These are phyloP conservation scores for Cyberlindnera mississippiensis DNA, from an alignment of 805 yeast genomes.

Conservation along the genomic window DNA sequence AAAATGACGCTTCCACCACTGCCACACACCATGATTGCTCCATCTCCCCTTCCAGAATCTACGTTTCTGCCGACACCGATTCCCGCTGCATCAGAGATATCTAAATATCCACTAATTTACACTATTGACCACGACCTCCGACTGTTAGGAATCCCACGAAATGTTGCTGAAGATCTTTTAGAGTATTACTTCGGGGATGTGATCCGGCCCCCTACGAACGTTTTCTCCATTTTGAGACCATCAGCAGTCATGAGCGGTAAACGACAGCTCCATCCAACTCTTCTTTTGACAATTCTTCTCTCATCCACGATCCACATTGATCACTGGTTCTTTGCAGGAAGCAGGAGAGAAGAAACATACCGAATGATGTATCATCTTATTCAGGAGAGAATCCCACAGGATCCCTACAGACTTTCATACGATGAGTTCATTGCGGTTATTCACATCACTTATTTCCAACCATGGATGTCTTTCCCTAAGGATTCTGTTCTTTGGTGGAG, in stretches of 20 bases:
- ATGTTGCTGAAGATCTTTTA: conserved; percentile 24
- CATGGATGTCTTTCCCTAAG: conserved; percentile 25
- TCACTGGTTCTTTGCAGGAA: conserved; percentile 23
- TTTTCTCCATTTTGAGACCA: conserved; percentile 22
- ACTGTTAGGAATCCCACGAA: conserved; percentile 16
- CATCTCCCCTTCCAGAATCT: not conserved
- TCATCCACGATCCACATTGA: conserved; percentile 22
- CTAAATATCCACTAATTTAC: conserved; percentile 13
- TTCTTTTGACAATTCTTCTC: conserved; percentile 19
- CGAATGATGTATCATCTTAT: conserved; percentile 18
- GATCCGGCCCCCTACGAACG: conserved; percentile 20
- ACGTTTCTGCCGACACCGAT: not conserved
- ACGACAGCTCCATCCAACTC: conserved; percentile 18
- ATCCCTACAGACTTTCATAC: conserved; percentile 9
- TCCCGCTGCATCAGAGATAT: not conserved
- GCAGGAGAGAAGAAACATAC: conserved; percentile 19
- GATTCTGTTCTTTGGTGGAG: conserved; percentile 27
- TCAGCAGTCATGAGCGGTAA: conserved; percentile 15
- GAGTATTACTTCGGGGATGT: conserved; percentile 20
- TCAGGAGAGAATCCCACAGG: conserved; percentile 15
- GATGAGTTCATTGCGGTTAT: conserved; percentile 22
- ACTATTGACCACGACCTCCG: conserved; percentile 11
- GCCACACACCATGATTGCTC: not conserved
- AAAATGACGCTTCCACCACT: not conserved
- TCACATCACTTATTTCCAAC: conserved; percentile 25